Base-by-base conservation (phyloP, 1,284 basidiomycete species). In the Termitomyces sp. region DNA sequence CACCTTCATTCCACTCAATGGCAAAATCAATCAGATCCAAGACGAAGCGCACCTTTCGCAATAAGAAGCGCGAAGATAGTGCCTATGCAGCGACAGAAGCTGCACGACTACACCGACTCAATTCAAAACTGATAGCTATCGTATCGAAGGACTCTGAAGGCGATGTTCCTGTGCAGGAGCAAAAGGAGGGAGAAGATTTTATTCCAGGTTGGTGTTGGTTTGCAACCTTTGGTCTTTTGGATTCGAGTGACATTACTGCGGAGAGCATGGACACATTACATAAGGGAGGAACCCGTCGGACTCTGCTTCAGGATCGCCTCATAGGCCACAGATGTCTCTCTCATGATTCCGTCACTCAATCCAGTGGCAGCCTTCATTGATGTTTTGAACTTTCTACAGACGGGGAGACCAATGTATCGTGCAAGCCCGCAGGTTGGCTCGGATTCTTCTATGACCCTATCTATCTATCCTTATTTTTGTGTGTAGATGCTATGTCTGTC, bases 11-110 rank as follows among this genome's bases (percentile, higher is more conserved):
- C 51, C 56, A 45, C 24, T n/a, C 59, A 5, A 96, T 98, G 95
- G 94, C 92, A 55, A 98, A 98, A 78, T 94, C 92, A 41, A 82
- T 89, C 50, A 83, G 94, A 67, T 92, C 92, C 17, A 96, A 94
- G 75, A 80, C 83, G 59, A 97, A 97, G 73, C 87, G 93, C 51
- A 77, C 84, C 33, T 90, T 86, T 67, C 84, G 95, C 59, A 80
- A 86, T 13, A 88, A 90, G 66, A 98, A 97, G 74, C 87, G 96
- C 58, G 80, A 85, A 67, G 78, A 84, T 52, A 85, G 88, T 48
- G 84, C 91, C 61, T 98, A 94, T 69, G 90, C 92, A 52, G 91
- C 86, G 1, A 79, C 84, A 1, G 88, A 94, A 61, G 92, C 94
- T 12, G 91, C 90, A 26, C 86, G 95, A 38, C 76, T 95, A 17